A percentile compares a stretch with the other conserved stretches of the same genome.
These are phyloP conservation scores for Fusarium compactum DNA, from an alignment of 2,329 filamentous ascomycete species.

Conservation along the genomic window DNA sequence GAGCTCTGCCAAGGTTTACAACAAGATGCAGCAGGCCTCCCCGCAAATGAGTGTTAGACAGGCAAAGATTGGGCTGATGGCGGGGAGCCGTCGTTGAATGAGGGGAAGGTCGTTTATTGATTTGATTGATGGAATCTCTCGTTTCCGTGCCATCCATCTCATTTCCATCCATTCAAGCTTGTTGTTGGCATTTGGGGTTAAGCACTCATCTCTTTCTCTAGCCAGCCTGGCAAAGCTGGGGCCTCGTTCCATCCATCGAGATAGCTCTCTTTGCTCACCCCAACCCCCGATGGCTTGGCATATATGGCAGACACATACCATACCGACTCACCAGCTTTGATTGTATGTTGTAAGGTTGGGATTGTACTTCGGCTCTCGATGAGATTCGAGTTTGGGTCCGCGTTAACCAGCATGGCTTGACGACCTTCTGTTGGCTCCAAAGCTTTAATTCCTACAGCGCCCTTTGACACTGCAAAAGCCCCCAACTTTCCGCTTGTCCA, in stretches of 20 bases:
- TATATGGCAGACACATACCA: conserved; percentile 81
- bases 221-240: conserved; percentile 71
- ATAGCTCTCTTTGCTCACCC: conserved; percentile 65
- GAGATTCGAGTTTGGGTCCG: conserved; percentile 83
- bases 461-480: conserved; percentile 69
- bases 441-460: conserved; percentile 68
- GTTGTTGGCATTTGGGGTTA: conserved; percentile 30
- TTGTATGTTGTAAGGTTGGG: conserved; percentile 73
- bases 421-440: conserved; percentile 63
- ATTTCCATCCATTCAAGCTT: conserved; percentile 30
- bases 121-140: conserved; percentile 46
- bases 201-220: conserved; percentile 62
- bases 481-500: conserved; percentile 63
- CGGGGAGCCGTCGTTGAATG: conserved; percentile 25
- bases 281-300: conserved; percentile 70
- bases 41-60: conserved; percentile 27
- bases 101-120: conserved; percentile 29
- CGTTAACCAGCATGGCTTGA: conserved; percentile 75
- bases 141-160: conserved; percentile 21
- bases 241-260: conserved; percentile 70
- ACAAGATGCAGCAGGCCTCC: conserved; percentile 21
- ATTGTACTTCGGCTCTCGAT: conserved; percentile 78
- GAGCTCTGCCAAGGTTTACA: conserved; percentile 32
- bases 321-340: conserved; percentile 67
- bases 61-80: conserved; percentile 15